Conservation (phyloP, 78 protist genomes). For the Protostelium mycophagum region DNA sequence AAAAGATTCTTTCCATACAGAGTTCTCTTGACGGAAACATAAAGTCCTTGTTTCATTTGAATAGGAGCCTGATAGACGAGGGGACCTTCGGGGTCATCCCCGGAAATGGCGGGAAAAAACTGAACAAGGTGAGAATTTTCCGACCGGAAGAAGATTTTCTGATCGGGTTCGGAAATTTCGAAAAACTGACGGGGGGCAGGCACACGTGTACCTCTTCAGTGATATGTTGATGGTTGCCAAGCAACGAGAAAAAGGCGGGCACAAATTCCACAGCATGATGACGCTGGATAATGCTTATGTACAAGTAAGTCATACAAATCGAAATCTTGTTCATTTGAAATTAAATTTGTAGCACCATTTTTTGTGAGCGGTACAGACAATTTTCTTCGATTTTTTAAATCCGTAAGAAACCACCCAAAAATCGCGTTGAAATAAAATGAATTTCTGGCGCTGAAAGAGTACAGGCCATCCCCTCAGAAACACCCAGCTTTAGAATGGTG, state of each 20-base stretch:
- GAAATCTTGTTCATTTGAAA: no score
- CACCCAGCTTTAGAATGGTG: background rate
- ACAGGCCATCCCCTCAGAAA: no score
- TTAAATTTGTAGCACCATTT: no score
- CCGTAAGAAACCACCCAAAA: no score
- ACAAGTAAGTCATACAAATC: no score
- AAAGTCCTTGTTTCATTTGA: background rate
- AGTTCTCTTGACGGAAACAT: background rate
- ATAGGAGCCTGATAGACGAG: background rate
- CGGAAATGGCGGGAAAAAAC: background rate
- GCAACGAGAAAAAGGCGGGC: background rate
- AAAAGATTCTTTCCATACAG: background rate
- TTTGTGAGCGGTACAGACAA: no score
- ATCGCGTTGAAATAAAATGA: no score
- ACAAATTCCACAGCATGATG: background rate
- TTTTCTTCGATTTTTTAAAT: no score
- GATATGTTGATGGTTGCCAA: background rate
- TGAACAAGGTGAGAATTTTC: background rate
- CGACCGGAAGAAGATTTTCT: no score
- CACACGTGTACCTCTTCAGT: background rate
- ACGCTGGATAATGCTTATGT: background rate
- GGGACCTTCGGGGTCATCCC: background rate
- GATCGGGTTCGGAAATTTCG: background rate
- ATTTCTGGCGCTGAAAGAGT: no score
- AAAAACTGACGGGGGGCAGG: background rate